Conservation (phyloP, 2,329 filamentous ascomycete genomes). For the Dactylonectria macrodidyma region DNA sequence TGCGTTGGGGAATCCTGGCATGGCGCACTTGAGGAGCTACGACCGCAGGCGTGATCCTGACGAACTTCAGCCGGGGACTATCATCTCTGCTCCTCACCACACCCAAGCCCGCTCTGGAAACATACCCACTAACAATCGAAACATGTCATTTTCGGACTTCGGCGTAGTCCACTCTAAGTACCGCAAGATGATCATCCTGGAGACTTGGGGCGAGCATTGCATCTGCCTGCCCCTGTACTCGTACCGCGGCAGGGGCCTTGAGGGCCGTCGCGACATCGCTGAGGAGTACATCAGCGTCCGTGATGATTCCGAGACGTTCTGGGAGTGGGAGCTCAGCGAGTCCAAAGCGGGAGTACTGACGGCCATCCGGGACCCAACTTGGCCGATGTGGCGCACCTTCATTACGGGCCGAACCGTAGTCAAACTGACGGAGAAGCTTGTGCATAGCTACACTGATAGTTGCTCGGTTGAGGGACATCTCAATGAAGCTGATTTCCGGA, state of each 20-base stretch:
- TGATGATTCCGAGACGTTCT: constrained; percentile 14
- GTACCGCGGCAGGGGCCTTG: constrained; percentile 38
- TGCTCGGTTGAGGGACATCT: constrained; percentile 41
- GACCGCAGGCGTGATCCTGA: constrained; percentile 2
- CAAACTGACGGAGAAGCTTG: constrained; percentile 39
- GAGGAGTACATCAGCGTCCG: constrained; percentile 42
- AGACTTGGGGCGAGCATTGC: constrained; percentile 37
- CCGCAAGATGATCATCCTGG: constrained; percentile 43
- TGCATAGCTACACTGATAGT: constrained; percentile 16
- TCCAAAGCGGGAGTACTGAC: constrained; percentile 9
- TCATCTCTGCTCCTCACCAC: constrained; percentile 41
- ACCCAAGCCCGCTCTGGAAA: constrained; percentile 23
- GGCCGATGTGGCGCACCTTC: constrained; percentile 24
- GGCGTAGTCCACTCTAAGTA: constrained; percentile 44
- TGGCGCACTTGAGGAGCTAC: constrained; percentile 24
- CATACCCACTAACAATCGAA: constrained; percentile 15
- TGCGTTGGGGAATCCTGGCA: constrained; percentile 28
- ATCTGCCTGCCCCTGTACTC: constrained; percentile 40
- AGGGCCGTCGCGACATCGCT: constrained; percentile 6
- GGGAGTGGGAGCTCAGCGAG: constrained; percentile 1
- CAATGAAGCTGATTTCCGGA: background rate
- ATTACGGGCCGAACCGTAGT: constrained; percentile 31
- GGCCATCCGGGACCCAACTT: constrained; percentile 21
- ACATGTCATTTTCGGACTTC: constrained; percentile 29
- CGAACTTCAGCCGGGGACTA: constrained; percentile 30